Evolutionary conservation across 108 stramenopile genomes (phyloP).

Genomic region (Nitzschia sp.): DNA sequence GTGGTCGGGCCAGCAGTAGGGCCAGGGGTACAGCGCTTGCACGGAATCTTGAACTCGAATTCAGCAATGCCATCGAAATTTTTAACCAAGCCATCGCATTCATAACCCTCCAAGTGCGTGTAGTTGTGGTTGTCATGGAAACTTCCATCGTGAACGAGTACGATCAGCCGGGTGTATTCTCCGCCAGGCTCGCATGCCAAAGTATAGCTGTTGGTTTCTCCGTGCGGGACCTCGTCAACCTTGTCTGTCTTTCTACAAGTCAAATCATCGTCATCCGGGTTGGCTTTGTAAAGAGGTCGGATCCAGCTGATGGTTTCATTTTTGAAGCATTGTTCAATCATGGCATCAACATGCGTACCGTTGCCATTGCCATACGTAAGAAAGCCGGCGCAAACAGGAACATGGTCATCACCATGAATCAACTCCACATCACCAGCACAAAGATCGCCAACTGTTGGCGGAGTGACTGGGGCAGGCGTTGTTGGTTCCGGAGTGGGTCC

Average conservation of each 20-base stretch:
- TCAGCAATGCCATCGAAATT: neutral
- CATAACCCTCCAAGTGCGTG: neutral
- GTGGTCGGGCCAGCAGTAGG: slow-evolving; percentile 3
- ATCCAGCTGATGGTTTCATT: neutral
- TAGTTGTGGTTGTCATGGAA: neutral
- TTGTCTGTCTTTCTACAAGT: no score
- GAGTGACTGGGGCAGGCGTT: no score
- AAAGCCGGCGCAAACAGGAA: neutral
- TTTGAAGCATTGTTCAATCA: neutral
- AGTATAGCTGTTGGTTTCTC: no score
- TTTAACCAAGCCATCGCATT: neutral
- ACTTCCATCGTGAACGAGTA: neutral
- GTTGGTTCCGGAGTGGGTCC: no score
- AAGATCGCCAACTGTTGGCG: no score
- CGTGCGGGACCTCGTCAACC: no score
- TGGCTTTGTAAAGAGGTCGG: no score
- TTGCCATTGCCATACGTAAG: neutral
- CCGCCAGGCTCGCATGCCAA: neutral
- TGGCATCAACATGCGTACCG: neutral
- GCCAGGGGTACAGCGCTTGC: no score
- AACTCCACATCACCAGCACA: neutral
- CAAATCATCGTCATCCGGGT: no score
- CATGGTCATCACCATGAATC: neutral
- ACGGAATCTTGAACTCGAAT: neutral
- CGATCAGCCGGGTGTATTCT: neutral